Evolutionary conservation across 768 basidiomycete genomes (phyloP), one percentile per base, ranked within the genome.

Genomic region (Plicaturopsis crispa): DNA sequence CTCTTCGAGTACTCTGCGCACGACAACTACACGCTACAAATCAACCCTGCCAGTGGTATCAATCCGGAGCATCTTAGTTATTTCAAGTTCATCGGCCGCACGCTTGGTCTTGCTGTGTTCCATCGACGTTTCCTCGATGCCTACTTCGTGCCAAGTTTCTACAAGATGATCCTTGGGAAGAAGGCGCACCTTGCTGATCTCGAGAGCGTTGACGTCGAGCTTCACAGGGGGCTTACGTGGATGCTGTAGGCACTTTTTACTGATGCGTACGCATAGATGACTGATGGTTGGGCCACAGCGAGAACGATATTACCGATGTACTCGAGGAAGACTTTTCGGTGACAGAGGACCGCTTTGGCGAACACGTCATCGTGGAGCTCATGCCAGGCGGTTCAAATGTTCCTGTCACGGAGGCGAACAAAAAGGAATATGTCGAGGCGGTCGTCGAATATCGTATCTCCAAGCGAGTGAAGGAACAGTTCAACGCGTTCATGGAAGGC

Each of bases 371-470:
- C 11, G 67, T 83, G 21, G 79, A 84, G 19, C 70, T 88, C 45
- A 75, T 70, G 50, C 67, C 77, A 3, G 71, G 69, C 19, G 85
- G 85, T 14, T 73, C 63, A 31, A 65, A 73, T 4, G 59, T 78
- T 3, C 49, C 72, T 0, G 84, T 88, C 16, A 85, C 80, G 0
- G 80, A 81, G 46, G 73, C 71, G 42, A 87, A 86, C 63, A 84
- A 86, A 59, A 75, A 75, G 51, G 82, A 84, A 42, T 86, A 85
- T 47, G 84, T 86, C 24, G 75, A 85, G 40, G 68, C 67, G 6
- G 72, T 92, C 31, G 87, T 92, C 20, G 73, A 79, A 35, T 90
- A 92, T 57, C 80, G 89, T 38, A 90, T 91, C 49, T 77, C 77
- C 42, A 75, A 72, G 44, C 78, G 91, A 34, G 80, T 92, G 42